Base-by-base conservation (phyloP, 768 basidiomycete genomes). In the Russula griseocarnosa region DNA sequence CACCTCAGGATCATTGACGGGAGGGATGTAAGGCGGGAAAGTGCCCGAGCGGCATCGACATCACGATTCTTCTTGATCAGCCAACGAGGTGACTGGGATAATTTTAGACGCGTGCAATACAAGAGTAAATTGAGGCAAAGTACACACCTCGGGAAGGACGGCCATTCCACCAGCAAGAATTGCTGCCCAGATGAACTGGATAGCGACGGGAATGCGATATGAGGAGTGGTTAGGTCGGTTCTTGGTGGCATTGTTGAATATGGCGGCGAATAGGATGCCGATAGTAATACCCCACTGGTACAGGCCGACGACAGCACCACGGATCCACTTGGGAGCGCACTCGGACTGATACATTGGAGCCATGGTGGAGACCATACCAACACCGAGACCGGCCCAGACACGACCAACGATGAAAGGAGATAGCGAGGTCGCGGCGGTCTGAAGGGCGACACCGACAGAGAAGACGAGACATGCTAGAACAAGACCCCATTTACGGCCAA, bases 321-420 rank as follows among this genome's bases (percentile, higher is more conserved):
- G 86, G 63, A 90, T 63, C 60, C 56, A 54, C 9, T 66, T 66
- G 30, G 66, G 65, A 5, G 67, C 38, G 34, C 66, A 67, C 49
- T 68, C 67, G 54, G 65, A 66, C 61, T 68, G 74, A 69, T 75
- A 75, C 56, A 74, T 71, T 42, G 73, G 67, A 52, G 71, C 73
- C 63, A 75, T 68, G 47, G 74, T 72, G 26, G 89, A 91, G 44
- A 92, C 83, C 73, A 91, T 79, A 67, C 92, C 85, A 71, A 94
- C 89, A 73, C 90, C 90, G 62, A 89, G 71, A 71, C 92, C 92
- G 50, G 90, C 91, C 63, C 91, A 77, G 60, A 92, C 91, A 90
- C 63, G 63, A 50, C 58, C 63, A 56, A 82, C 75, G 64, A 86
- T 81, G 74, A 90, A 89, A 58, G 84, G 77, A 18, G 81, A 75